A percentile compares a stretch with the other conserved stretches of the same genome.
Evolutionary conservation across 257 asterid species (phyloP).

Genomic region (Craterostigma plantagineum): DNA sequence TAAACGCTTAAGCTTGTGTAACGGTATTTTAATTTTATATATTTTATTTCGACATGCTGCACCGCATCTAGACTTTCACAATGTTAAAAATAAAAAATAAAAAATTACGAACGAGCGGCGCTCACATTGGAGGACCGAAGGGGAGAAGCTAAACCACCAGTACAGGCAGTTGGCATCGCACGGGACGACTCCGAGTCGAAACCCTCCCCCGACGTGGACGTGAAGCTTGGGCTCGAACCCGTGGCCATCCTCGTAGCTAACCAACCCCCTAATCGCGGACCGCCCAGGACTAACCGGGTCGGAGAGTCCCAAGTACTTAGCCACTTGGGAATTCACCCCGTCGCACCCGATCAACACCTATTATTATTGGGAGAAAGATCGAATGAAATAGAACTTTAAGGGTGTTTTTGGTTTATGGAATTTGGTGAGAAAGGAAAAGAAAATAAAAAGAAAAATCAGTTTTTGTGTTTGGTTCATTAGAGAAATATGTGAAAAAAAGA

Average conservation of each 20-base stretch:
- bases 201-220: background rate
- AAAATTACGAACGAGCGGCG: no score
- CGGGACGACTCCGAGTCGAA: background rate
- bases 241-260: background rate
- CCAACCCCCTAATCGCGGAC: background rate
- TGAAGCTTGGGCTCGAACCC: background rate
- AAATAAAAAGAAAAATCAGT: no score
- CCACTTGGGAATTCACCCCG: conserved; percentile 36
- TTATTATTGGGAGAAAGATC: background rate
- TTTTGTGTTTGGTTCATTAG: no score
- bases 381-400: background rate
- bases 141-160: background rate
- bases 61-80: no score
- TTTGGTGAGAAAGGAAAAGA: no score
- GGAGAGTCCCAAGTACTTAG: conserved; percentile 7
- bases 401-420: no score
- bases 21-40: no score
- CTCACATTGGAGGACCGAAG: no score
- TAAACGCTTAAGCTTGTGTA: no score
- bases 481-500: no score
- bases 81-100: no score
- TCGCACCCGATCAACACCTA: conserved; percentile 36
- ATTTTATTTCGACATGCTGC: no score
- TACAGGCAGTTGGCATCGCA: background rate
- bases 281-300: background rate